Base-by-base conservation (phyloP, 1,284 basidiomycete species). In the Ganoderma multipileum region DNA sequence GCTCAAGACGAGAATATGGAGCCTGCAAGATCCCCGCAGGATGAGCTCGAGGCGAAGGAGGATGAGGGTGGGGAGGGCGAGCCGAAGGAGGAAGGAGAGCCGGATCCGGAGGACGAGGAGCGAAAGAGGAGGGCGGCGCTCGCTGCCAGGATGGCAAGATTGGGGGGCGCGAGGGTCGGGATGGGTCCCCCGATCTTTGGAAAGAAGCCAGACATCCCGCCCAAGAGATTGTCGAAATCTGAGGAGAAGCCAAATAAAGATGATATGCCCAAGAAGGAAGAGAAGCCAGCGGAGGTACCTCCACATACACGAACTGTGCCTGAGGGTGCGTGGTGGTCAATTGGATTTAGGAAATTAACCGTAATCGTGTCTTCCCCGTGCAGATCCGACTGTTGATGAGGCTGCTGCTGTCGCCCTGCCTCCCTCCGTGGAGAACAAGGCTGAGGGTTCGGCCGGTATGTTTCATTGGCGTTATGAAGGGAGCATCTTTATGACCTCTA, bases 81-180 rank as follows among this genome's bases (percentile, higher is more conserved):
- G 8, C 79, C 80, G n/a, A 79, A 80, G 68, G 81, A 83, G 18
- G 87, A 88, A 71, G 70, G 65, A 0, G 70, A 70, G 41, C 81
- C 80, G 18, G 89, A 90, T 74, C 86, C 88, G 4, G 91, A 92
- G 76, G 92, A 94, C 64, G 92, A 94, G 72, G 95, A 95, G 78
- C 85, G 91, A 63, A 89, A 91, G 74, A 88, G 92, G 63, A 89
- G 93, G 55, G 91, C 92, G 11, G 91, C 90, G 20, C 91, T 96
- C 75, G 95, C 95, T 38, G 95, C 92, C 38, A 87, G 95, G 67
- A 96, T 97, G 95, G 95, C 94, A 66, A 91, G 91, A 73, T 86
- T 96, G 14, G 96, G 94, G 38, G 96, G 94, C 44, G 90, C 95
- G 55, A 88, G 93, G 71, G 86, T 97, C 47, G 95, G 95, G 3